phyloP scores from a whole-genome alignment of 352 stramenopile genomes.

The Peronospora belbahrii region DNA sequence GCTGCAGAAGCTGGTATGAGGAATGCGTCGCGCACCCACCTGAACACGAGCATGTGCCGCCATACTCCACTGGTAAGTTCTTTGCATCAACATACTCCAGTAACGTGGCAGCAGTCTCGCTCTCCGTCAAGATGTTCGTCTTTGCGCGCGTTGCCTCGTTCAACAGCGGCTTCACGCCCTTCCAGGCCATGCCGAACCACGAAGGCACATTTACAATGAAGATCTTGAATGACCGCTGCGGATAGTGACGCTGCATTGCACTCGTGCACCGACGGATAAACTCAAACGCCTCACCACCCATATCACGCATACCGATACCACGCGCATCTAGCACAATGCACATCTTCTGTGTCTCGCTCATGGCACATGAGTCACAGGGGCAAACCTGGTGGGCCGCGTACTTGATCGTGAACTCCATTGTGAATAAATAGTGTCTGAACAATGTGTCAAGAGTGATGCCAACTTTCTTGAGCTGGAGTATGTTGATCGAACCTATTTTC shows the following conservation, averaged over 20 bases:
- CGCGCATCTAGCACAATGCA: slow-evolving; percentile 62
- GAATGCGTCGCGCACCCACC: slow-evolving; percentile 67
- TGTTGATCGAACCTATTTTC: slow-evolving; percentile 77
- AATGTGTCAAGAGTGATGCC: slow-evolving; percentile 60
- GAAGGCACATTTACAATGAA: slow-evolving; percentile 88
- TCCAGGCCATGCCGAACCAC: slow-evolving; percentile 89
- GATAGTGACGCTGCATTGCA: slow-evolving; percentile 81
- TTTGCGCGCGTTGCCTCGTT: slow-evolving; percentile 85
- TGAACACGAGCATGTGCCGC: slow-evolving; percentile 48
- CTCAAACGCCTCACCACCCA: slow-evolving; percentile 67
- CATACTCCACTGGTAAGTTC: slow-evolving; percentile 65
- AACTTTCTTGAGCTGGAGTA: slow-evolving; percentile 64
- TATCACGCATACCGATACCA: slow-evolving; percentile 65
- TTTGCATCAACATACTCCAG: slow-evolving; percentile 54
- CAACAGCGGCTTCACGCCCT: slow-evolving; percentile 81
- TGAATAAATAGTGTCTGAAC: slow-evolving; percentile 78
- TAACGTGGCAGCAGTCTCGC: slow-evolving; percentile 39
- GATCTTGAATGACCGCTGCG: slow-evolving; percentile 86
- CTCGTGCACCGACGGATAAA: slow-evolving; percentile 75
- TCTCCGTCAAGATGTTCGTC: slow-evolving; percentile 77
- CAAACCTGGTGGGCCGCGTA: slow-evolving; percentile 57
- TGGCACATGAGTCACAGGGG: slow-evolving; percentile 40
- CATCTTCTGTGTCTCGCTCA: slow-evolving; percentile 67
- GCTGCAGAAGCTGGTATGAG: slow-evolving; percentile 52
- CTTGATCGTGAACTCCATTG: slow-evolving; percentile 80